Conservation (phyloP, 176 grass and related monocot genomes). For the Aegilops umbellulata region DNA sequence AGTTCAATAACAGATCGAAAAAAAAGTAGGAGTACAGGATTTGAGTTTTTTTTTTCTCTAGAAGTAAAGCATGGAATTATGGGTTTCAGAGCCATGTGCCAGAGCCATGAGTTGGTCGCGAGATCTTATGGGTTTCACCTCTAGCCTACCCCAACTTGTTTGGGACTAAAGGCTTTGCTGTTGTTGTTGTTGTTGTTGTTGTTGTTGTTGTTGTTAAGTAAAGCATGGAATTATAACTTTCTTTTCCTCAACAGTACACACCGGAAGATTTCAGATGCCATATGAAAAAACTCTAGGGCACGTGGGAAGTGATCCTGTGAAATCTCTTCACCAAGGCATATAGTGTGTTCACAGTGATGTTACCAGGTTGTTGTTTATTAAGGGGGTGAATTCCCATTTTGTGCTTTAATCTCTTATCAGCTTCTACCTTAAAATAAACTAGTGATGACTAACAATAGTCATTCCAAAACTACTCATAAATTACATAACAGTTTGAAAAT, state of each 20-base stretch:
- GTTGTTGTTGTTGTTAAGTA: too few species aligned
- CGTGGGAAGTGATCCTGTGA: background rate
- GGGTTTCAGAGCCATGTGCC: too few species aligned
- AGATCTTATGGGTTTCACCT: too few species aligned
- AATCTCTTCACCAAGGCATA: background rate
- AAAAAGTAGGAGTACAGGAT: background rate
- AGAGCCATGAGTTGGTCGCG: too few species aligned
- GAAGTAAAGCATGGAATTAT: background rate
- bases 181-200: too few species aligned
- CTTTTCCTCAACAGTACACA: background rate
- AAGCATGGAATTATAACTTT: background rate
- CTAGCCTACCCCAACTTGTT: too few species aligned
- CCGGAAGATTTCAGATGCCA: background rate
- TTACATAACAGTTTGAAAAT: background rate
- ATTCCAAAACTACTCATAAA: background rate
- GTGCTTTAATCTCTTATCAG: constrained; percentile 7
- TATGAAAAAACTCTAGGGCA: background rate
- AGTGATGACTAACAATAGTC: constrained; percentile 1
- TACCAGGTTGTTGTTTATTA: background rate
- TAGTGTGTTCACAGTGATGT: background rate
- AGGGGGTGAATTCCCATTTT: background rate
- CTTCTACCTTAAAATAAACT: background rate
- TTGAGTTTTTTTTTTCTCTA: background rate
- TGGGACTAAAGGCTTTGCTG: too few species aligned
- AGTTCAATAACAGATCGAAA: background rate